These are phyloP conservation scores for Neonectria neomacrospora DNA, from an alignment of 2,329 filamentous ascomycete genomes.

Conservation along the genomic window DNA sequence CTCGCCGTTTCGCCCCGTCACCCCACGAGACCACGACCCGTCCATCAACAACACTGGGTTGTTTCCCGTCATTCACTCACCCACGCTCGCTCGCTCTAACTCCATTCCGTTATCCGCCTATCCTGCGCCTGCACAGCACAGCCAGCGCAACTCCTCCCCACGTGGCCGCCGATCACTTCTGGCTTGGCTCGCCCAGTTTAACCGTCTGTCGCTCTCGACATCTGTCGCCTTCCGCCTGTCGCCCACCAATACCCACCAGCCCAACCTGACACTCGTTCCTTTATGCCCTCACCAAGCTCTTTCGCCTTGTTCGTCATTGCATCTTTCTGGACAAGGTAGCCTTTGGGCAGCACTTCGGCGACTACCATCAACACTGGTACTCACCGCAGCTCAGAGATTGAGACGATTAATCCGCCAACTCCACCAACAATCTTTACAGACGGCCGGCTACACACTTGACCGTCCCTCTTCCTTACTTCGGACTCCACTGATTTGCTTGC, in stretches of 20 bases:
- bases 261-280: conserved; percentile 13
- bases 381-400: neutral
- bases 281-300: conserved; percentile 16
- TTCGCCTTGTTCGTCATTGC: conserved; percentile 9
- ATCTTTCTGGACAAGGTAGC: conserved; percentile 4
- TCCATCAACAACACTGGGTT: conserved; percentile 27
- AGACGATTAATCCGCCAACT: conserved; percentile 8
- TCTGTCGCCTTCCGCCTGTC: conserved; percentile 9
- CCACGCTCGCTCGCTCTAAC: conserved; percentile 17
- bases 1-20: conserved; percentile 27
- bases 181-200: conserved; percentile 12
- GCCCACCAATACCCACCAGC: conserved; percentile 2
- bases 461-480: neutral
- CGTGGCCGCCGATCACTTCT: conserved; percentile 18
- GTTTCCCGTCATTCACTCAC: conserved; percentile 11
- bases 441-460: neutral
- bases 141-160: conserved; percentile 11
- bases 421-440: neutral
- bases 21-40: conserved; percentile 32
- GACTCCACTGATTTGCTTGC: conserved; percentile 13
- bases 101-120: conserved; percentile 16
- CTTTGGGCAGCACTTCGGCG: neutral
- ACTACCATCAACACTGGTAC: neutral
- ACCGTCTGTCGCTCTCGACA: conserved; percentile 12
- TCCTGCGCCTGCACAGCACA: conserved; percentile 23